Conservation (phyloP, 306 rosid species). For the Sindora glabra region DNA sequence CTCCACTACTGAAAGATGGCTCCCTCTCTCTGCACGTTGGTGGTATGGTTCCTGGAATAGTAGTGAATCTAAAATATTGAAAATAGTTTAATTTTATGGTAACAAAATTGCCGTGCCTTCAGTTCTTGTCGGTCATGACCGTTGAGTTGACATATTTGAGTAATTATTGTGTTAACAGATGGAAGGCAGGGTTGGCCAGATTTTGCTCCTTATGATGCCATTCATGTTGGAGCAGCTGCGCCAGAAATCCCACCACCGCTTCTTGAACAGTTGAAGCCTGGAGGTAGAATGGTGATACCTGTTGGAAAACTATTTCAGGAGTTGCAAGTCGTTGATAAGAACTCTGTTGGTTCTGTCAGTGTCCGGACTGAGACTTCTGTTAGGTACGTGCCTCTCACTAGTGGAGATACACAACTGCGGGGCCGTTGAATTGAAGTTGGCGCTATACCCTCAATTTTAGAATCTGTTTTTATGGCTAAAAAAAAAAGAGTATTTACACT, state of each 20-base stretch:
- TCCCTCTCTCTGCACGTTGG: conserved; percentile 68
- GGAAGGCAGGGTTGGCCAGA: conserved; percentile 91
- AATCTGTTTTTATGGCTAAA: no score
- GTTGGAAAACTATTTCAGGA: conserved; percentile 82
- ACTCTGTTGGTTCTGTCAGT: conserved; percentile 55
- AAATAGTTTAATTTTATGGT: not conserved
- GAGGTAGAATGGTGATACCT: conserved; percentile 96
- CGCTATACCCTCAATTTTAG: not conserved
- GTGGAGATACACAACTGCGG: conserved; percentile 69
- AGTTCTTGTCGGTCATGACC: not conserved
- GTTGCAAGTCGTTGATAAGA: conserved; percentile 81
- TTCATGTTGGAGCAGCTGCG: conserved; percentile 97
- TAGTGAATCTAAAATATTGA: not conserved
- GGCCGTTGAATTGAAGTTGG: conserved; percentile 24
- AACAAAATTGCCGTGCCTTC: not conserved
- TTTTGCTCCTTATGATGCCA: conserved; percentile 82
- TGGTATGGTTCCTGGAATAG: conserved; percentile 43
- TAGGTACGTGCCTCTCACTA: conserved; percentile 89
- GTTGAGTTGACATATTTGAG: not conserved
- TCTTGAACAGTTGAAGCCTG: conserved; percentile 80
- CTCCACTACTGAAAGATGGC: conserved; percentile 60
- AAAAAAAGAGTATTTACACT: no score
- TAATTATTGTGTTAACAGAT: conserved; percentile 38
- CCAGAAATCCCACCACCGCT: conserved; percentile 79
- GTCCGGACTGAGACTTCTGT: conserved; percentile 63